Evolutionary conservation across 2,329 filamentous ascomycete species (phyloP).

Genomic region (Cephalotrichum gorgonifer): DNA sequence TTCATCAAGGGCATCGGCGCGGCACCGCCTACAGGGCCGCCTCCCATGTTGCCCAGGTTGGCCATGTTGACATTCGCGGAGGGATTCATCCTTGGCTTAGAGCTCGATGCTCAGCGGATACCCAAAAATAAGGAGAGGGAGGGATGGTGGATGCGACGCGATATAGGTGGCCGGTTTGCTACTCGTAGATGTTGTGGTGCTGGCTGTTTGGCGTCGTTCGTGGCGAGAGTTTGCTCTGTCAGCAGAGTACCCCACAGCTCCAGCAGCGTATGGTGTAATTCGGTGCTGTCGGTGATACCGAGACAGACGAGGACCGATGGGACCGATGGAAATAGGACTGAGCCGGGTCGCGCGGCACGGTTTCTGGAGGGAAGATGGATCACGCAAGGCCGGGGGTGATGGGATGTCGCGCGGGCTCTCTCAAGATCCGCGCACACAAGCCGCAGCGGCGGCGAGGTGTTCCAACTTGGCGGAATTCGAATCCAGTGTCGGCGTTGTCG

Average conservation of each 20-base stretch:
- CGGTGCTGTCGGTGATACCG: background rate
- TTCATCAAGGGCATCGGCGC: slow-evolving; percentile 56
- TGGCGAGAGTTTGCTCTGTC: background rate
- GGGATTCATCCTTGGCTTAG: slow-evolving; percentile 36
- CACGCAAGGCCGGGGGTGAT: background rate
- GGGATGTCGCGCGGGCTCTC: background rate
- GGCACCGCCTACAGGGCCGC: slow-evolving; percentile 47
- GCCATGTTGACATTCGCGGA: slow-evolving; percentile 48
- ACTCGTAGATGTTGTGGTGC: background rate
- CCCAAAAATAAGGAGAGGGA: background rate
- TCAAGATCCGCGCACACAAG: background rate
- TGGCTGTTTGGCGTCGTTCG: background rate
- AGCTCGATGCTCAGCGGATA: no score
- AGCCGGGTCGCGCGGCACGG: background rate
- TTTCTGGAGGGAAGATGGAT: background rate
- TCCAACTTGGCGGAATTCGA: background rate
- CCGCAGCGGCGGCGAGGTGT: background rate
- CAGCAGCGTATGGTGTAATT: background rate
- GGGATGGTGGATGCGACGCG: background rate
- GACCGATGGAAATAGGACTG: background rate
- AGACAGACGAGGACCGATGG: background rate
- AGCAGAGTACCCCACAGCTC: background rate
- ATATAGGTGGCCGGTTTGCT: background rate
- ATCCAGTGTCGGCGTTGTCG: background rate
- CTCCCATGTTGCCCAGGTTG: slow-evolving; percentile 59